Evolutionary conservation across 805 yeast genomes (phyloP).

Genomic region (Tetrapisispora nanseiensis): DNA sequence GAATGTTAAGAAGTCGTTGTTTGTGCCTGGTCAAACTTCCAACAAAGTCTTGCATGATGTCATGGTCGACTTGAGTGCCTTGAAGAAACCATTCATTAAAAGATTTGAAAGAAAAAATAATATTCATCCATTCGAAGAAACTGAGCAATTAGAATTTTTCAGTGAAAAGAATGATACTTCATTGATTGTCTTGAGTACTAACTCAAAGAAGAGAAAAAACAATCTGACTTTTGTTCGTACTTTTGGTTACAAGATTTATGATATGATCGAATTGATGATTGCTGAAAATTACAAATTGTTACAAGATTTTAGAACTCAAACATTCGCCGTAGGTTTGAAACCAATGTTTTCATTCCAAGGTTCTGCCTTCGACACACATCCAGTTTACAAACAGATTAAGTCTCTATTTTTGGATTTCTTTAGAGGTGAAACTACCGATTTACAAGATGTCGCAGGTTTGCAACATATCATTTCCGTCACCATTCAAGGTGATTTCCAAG

Average conservation of each 20-base stretch:
- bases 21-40: slow-evolving; percentile 80
- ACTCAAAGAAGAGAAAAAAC: slow-evolving; percentile 88
- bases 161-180: slow-evolving; percentile 92
- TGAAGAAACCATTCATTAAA: slow-evolving; percentile 85
- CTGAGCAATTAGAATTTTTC: slow-evolving; percentile 75
- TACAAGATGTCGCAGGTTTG: slow-evolving; percentile 89
- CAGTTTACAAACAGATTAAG: slow-evolving; percentile 74
- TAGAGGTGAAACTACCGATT: slow-evolving; percentile 69
- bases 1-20: slow-evolving; percentile 80
- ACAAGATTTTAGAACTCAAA: slow-evolving; percentile 66
- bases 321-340: slow-evolving; percentile 81
- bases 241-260: slow-evolving; percentile 82
- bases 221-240: slow-evolving; percentile 82
- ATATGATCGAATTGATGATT: slow-evolving; percentile 83
- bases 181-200: slow-evolving; percentile 64
- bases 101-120: slow-evolving; percentile 85
- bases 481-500: slow-evolving; percentile 66
- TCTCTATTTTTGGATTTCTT: slow-evolving; percentile 85
- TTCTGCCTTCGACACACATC: slow-evolving; percentile 80
- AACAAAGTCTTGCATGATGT: slow-evolving; percentile 77
- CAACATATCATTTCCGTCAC: slow-evolving; percentile 82
- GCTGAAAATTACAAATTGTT: slow-evolving; percentile 61
- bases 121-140: slow-evolving; percentile 87
- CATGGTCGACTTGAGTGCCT: slow-evolving; percentile 76
- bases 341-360: slow-evolving; percentile 95